Percentiles rank a stretch among this genome's conserved stretches.
phyloP scores from a whole-genome alignment of 306 rosid species.

The Adenanthera pavonina region DNA sequence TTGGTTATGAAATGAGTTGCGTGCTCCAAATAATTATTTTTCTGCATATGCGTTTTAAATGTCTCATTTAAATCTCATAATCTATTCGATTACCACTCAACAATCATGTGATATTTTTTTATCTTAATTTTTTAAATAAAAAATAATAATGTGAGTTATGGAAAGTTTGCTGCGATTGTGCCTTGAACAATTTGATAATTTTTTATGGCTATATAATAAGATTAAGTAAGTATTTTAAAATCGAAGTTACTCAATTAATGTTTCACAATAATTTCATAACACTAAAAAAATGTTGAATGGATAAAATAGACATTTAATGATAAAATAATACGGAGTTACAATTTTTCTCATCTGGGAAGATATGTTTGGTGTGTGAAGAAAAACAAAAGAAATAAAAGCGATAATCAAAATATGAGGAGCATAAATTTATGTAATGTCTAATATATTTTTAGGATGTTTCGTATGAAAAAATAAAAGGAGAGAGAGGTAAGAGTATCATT shows the following conservation, averaged over 20 bases:
- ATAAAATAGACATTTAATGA: not conserved
- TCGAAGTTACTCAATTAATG: too few species aligned
- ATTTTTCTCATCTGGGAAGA: not conserved
- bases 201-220: not conserved
- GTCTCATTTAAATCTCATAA: not conserved
- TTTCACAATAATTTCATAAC: not conserved
- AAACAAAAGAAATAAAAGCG: not conserved
- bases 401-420: not conserved
- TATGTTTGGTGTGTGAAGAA: not conserved
- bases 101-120: not conserved
- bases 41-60: not conserved
- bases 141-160: not conserved
- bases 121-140: not conserved
- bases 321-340: not conserved
- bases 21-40: not conserved
- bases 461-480: too few species aligned
- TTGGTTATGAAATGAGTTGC: slow-evolving; percentile 12
- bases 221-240: not conserved
- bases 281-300: not conserved
- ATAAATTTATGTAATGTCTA: too few species aligned
- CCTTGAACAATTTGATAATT: too few species aligned
- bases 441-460: too few species aligned
- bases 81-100: not conserved
- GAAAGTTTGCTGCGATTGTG: too few species aligned
- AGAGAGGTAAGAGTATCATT: too few species aligned